Base-by-base conservation (phyloP, 805 yeast genomes). In the Lipomyces lipofer region DNA sequence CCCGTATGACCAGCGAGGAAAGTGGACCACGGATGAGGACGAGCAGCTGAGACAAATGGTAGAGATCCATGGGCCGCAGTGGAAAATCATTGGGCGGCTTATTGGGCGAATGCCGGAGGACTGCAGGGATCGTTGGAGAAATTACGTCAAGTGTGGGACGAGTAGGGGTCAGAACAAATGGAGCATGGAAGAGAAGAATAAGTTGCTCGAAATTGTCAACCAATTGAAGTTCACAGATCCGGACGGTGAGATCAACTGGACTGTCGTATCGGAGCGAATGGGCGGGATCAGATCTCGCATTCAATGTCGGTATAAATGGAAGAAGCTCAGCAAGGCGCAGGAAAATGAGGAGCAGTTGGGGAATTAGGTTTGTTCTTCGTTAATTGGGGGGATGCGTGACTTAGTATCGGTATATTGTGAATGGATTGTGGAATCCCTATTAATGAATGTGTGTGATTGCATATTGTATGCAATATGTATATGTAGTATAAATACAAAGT, bases 71-170 rank as follows among this genome's bases (percentile, higher is more conserved):
- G 88, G 84, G 54, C 89, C 94, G 15, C 89, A 86, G 66, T 92
- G 98, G 98, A 88, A 88, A 63, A 75, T 76, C 38, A 87, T 92
- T 56, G 97, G 97, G 6, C 78, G 78, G 49, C 73, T 75, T 6
- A 75, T 92, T 81, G 88, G 87, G 12, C 77, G 98, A 65, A 92
- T 92, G 98, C 97, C 98, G 0, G 98, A 92, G 67, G 98, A 92
- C 71, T 91, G 97, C 70, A 79, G 98, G 63, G 98, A 92, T 69
- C 78, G 98, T 64, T 92, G 96, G 96, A 78, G 98, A 70, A 92
- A 92, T 68, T 92, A 91, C 67, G 86, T 91, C 59, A 91, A 91
- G 69, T 92, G 97, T 73, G 97, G 97, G 22, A 76, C 75, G 15
- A 80, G 80, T 51, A 76, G 97, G 60, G 81, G 83, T 7, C 78